phyloP scores from a whole-genome alignment of 352 stramenopile species.

The Globisporangium polare region DNA sequence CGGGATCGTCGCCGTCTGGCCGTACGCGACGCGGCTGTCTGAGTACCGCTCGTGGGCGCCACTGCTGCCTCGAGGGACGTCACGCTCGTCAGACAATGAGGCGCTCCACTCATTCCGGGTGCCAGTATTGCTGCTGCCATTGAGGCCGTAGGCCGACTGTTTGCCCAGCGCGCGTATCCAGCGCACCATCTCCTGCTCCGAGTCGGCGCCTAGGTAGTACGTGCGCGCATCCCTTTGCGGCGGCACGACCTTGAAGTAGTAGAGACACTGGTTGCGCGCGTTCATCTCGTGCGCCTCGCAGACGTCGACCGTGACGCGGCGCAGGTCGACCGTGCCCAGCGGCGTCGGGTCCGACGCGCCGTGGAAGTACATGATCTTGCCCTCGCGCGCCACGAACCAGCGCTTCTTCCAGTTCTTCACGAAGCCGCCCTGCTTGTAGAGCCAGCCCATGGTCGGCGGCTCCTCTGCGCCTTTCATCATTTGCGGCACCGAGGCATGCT shows the following conservation, averaged over 20 bases:
- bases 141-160: conserved; percentile 33
- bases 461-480: conserved; percentile 16
- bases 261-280: conserved; percentile 46
- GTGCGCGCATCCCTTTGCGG: conserved; percentile 49
- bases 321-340: conserved; percentile 62
- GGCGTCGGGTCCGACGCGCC: conserved; percentile 60
- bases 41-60: conserved; percentile 15
- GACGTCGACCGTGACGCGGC: conserved; percentile 49
- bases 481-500: conserved; percentile 17
- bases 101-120: neutral
- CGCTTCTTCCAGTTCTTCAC: conserved; percentile 85
- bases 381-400: conserved; percentile 79
- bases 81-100: conserved; percentile 3
- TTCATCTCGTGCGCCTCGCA: conserved; percentile 58
- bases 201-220: conserved; percentile 73
- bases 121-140: neutral
- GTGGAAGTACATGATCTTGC: conserved; percentile 78
- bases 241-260: conserved; percentile 74
- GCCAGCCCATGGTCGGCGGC: conserved; percentile 59
- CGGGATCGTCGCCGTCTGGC: conserved; percentile 9
- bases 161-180: conserved; percentile 62
- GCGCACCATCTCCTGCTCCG: conserved; percentile 57
- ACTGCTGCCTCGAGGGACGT: neutral
- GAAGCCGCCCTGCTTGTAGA: conserved; percentile 77
- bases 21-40: conserved; percentile 19